phyloP scores from a whole-genome alignment of 805 yeast species.

The Candida alai region DNA sequence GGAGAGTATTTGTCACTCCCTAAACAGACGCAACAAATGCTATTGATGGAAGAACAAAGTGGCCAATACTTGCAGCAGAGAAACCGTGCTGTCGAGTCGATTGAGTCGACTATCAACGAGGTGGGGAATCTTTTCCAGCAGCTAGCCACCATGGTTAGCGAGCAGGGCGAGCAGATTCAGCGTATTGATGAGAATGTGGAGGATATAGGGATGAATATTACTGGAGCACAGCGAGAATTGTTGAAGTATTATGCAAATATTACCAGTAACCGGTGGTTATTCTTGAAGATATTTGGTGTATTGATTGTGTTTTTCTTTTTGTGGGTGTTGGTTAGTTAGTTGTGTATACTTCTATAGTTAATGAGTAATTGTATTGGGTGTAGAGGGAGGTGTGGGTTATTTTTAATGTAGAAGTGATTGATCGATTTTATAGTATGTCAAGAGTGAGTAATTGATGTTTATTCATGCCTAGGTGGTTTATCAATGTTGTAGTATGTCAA shows the following conservation, averaged over 20 bases:
- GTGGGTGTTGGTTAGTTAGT: constrained; percentile 73
- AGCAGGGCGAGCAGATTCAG: constrained; percentile 94
- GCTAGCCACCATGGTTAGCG: constrained; percentile 94
- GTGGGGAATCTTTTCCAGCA: constrained; percentile 94
- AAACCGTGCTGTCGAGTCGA: constrained; percentile 88
- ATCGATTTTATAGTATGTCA: too few relatives aligned
- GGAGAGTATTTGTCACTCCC: constrained; percentile 68
- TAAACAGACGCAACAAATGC: constrained; percentile 72
- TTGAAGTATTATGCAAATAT: constrained; percentile 85
- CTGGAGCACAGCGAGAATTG: constrained; percentile 92
- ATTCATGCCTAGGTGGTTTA: too few relatives aligned
- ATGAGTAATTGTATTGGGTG: neutral
- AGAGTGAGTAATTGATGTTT: too few relatives aligned
- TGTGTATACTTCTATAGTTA: neutral
- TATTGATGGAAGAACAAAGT: constrained; percentile 78
- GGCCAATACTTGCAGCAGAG: constrained; percentile 73
- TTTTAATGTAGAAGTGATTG: too few relatives aligned
- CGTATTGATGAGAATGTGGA: constrained; percentile 94
- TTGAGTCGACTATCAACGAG: constrained; percentile 94
- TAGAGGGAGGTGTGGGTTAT: too few relatives aligned
- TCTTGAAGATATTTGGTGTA: constrained; percentile 84
- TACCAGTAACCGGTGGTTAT: constrained; percentile 88
- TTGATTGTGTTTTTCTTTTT: constrained; percentile 69
- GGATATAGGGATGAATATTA: constrained; percentile 82
- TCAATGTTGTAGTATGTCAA: too few relatives aligned